Conservation (phyloP, 768 basidiomycete genomes). For the Russula griseocarnosa region DNA sequence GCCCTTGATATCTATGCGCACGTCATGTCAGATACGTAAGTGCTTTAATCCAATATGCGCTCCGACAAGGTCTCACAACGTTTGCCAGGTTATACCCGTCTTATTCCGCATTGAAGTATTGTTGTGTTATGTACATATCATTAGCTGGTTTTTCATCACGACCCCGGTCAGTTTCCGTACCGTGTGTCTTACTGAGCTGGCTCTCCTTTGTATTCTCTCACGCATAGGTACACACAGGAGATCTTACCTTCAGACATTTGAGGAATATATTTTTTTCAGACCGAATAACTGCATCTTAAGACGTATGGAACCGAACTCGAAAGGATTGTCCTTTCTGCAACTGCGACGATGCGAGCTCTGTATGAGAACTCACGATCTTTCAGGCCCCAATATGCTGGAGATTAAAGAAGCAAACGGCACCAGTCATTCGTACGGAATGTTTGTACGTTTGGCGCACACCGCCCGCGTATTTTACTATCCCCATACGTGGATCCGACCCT, state of each 20-base stretch:
- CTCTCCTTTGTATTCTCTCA: neutral
- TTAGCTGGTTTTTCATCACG: neutral
- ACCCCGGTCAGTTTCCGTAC: neutral
- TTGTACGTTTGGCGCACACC: constrained; percentile 2
- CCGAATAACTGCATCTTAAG: neutral
- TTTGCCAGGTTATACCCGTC: neutral
- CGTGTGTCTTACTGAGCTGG: neutral
- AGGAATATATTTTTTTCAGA: constrained; percentile 1
- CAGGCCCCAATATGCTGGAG: neutral
- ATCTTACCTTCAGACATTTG: neutral
- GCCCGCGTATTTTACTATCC: neutral
- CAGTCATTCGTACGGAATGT: neutral
- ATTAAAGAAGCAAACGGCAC: neutral
- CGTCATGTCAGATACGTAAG: neutral
- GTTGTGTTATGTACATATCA: neutral
- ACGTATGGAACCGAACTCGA: neutral
- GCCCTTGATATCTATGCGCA: constrained; percentile 29
- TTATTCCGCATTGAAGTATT: neutral
- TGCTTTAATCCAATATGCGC: neutral
- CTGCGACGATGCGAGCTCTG: neutral
- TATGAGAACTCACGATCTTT: neutral
- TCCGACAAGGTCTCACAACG: neutral
- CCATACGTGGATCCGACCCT: neutral
- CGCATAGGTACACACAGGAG: neutral
- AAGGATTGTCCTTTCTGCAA: neutral